Base-by-base conservation (phyloP, 495 filamentous ascomycete genomes). In the Hyaloscypha finlandica region DNA sequence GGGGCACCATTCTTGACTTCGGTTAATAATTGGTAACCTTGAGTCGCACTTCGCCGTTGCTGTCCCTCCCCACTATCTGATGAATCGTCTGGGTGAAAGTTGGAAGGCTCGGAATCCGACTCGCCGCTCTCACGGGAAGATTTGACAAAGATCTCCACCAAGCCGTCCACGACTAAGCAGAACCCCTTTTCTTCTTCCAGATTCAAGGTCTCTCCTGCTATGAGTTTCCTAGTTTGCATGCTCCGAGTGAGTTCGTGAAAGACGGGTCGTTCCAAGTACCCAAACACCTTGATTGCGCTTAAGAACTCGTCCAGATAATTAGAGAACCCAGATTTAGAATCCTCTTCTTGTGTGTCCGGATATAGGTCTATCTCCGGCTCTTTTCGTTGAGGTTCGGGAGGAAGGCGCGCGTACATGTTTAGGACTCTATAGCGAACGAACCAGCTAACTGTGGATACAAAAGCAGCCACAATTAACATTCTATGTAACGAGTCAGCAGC, bases 281-380 rank as follows among this genome's bases (percentile, higher is more conserved):
- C 95, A 80, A 99, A 99, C 53, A 99, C 94, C 74, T 97, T 98
- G 76, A 99, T 98, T n/a, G 95, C 95, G 77, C 93, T 97, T 16
- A 99, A 82, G 70, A 98, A 99, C 78, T 99, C 96, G 76, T 99
- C 95, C 14, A 99, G 84, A 77, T 99, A 99, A 75, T 92, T 98
- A 25, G 92, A 87, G 32, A 99, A 84, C 3, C 96, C 95, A 2
- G 93, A 86, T 76, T 98, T 98, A 29, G 89, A 89, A 63, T 93
- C 92, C 35, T 91, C 91, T 67, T 97, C 94, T 74, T 94, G 92
- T 6, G 89, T 86, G 74, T 97, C 94, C 19, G 96, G 93, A 74
- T 97, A 98, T 20, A 98, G 81, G 73, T 99, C 96, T 72, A 99
- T 85, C 65, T 96, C 90, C 2, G 94, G 93, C 78, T 98, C 93